Conservation (phyloP, 306 rosid species). For the Ammopiptanthus mongolicus region DNA sequence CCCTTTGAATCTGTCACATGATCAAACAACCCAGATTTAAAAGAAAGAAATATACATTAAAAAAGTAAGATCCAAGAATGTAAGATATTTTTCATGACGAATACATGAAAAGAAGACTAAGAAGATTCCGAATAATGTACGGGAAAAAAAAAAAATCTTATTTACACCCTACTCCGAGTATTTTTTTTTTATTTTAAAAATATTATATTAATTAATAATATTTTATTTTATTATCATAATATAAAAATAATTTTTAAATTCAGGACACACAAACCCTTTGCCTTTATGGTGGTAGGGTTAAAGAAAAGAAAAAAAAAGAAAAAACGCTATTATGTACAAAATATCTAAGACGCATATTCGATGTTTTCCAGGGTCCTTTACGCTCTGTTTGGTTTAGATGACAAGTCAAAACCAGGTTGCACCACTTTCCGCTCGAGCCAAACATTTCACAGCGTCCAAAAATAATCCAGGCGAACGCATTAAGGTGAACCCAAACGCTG, state of each 20-base stretch:
- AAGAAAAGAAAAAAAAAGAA: neutral
- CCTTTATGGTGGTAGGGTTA: neutral
- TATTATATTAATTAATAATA: too few species aligned
- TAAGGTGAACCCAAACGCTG: constrained; percentile 18
- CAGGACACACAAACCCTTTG: too few species aligned
- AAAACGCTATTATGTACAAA: neutral
- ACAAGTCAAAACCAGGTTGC: neutral
- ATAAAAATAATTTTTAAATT: too few species aligned
- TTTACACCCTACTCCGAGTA: too few species aligned
- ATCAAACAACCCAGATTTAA: neutral
- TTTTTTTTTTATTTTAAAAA: neutral
- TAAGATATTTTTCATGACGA: neutral
- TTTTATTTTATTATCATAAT: neutral
- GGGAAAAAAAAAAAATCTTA: too few species aligned
- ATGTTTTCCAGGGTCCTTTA: neutral
- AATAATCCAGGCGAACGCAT: too few species aligned
- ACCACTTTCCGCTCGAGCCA: neutral
- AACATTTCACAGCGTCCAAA: neutral
- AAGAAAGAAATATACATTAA: neutral
- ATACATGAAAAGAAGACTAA: neutral
- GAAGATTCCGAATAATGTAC: too few species aligned
- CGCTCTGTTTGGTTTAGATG: constrained; percentile 12
- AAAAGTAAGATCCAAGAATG: neutral
- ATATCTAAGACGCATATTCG: constrained; percentile 46
- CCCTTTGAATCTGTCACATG: constrained; percentile 15